Evolutionary conservation across 2,329 filamentous ascomycete genomes (phyloP).

Genomic region (Aspergillaceae sp.): DNA sequence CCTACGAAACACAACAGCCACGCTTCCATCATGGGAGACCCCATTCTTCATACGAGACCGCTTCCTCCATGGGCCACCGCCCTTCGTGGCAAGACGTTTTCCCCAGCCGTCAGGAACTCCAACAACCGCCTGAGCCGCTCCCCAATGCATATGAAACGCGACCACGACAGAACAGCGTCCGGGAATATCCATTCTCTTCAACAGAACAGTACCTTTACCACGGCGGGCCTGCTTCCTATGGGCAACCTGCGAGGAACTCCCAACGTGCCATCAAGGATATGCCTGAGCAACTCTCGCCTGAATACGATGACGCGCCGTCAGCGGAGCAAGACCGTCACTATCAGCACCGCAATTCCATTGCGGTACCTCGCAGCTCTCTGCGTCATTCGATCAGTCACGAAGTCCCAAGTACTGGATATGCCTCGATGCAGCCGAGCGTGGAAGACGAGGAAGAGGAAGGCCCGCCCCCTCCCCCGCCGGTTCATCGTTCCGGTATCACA

Average conservation of each 20-base stretch:
- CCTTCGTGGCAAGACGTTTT: conserved; percentile 13
- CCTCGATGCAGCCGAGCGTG: conserved; percentile 41
- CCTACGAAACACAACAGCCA: conserved; percentile 15
- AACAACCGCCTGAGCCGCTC: conserved; percentile 4
- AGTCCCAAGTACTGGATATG: conserved; percentile 30
- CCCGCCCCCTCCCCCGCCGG: conserved; percentile 28
- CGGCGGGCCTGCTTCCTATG: conserved; percentile 12
- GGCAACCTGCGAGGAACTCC: conserved; percentile 12
- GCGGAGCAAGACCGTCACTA: conserved; percentile 15
- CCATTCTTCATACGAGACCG: conserved; percentile 18
- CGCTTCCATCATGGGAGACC: conserved; percentile 15
- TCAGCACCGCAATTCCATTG: conserved; percentile 21
- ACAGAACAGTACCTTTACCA: conserved; percentile 18
- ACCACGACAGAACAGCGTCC: conserved; percentile 10
- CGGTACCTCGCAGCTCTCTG: conserved; percentile 12
- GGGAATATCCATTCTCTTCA: conserved; percentile 12
- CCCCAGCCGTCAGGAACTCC: conserved; percentile 8
- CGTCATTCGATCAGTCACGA: conserved; percentile 18
- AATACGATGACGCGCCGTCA: conserved; percentile 9
- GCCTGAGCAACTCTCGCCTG: conserved; percentile 12
- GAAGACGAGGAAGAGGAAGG: conserved; percentile 38
- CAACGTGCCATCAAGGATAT: conserved; percentile 10
- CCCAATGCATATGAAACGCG: conserved; percentile 5
- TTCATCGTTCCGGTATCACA: conserved; percentile 25
- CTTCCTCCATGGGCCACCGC: conserved; percentile 16